Evolutionary conservation across 768 basidiomycete species (phyloP).

Genomic region (Kwoniella europaea): DNA sequence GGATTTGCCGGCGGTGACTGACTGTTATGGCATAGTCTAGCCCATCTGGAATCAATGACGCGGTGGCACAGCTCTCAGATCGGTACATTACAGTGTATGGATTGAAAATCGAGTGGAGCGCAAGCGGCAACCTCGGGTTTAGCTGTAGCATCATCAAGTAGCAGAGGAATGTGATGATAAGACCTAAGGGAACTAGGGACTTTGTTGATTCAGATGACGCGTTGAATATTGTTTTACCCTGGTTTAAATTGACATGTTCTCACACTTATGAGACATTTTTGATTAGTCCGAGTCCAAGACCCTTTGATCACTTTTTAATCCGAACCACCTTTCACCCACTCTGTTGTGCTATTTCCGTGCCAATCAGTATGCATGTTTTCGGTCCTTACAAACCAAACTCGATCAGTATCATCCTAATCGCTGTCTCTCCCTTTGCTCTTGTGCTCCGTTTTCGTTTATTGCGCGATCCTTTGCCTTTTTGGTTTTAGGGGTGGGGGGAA

Average conservation of each 20-base stretch:
- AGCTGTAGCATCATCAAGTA: background rate
- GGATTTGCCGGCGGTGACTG: background rate
- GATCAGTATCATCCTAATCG: background rate
- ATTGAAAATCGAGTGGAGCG: background rate
- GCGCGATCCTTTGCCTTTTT: background rate
- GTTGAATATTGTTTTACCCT: background rate
- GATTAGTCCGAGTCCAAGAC: conserved; percentile 4
- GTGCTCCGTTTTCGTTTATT: background rate
- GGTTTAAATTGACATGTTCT: conserved; percentile 5
- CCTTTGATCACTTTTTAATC: background rate
- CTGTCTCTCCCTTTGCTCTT: background rate
- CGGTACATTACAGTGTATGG: background rate
- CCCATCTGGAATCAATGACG: background rate
- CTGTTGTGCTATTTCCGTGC: no score
- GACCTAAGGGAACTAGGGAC: background rate
- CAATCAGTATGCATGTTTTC: background rate
- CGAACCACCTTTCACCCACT: no score
- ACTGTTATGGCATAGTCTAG: background rate
- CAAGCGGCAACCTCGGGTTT: background rate
- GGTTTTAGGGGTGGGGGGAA: background rate
- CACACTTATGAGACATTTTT: background rate
- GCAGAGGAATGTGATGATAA: background rate
- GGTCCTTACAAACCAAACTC: background rate
- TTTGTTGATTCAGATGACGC: background rate
- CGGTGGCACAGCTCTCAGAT: background rate